Evolutionary conservation across 345 rosid species (phyloP), one percentile per base, ranked within the genome.

Genomic region (Acer campestre): DNA sequence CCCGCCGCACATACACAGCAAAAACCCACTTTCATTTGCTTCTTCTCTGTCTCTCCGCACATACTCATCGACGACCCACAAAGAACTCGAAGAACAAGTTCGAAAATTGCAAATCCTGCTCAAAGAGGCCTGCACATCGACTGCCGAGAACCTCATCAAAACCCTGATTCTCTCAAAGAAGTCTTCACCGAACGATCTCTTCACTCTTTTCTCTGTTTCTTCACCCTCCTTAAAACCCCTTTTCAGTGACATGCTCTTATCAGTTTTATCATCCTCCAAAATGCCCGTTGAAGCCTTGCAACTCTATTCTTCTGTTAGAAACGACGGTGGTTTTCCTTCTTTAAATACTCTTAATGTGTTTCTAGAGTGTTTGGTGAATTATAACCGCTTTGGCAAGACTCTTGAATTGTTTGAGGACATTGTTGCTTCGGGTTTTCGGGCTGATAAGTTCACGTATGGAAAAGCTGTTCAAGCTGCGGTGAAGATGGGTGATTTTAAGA

Each of bases 401-500:
- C 78, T 94, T 59, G 79, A 74, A 16, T 77, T 91, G 84, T 91
- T 94, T 74, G 69, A 61, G 66, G 94, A 86, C 78, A 78, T 89
- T 5, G 61, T 82, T 20, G 86, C 65, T 13, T 84, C 83, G 27
- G 88, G 88, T 76, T 84, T 86, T 73, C 78, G 83, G 67, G 90
- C 93, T n/a, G 89, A 88, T 78, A 86, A 73, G 70, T 80, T 86
- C 79, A 85, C 87, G 70, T 90, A 80, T 8, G 94, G 89, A 14
- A 95, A 90, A 68, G 98, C 91, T 1, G 83, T 95, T 31, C 90
- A 89, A 79, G 90, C 98, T 2, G 93, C 98, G 0, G 97, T 85
- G 23, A 90, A 87, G 59, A 29, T 86, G 73, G 89, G 93, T 59
- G 92, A 92, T 62, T 38, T 90, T 81, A 81, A 79, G 40, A 88